phyloP scores from a whole-genome alignment of 1,139 yeast species.

The Candida sanyaensis region DNA sequence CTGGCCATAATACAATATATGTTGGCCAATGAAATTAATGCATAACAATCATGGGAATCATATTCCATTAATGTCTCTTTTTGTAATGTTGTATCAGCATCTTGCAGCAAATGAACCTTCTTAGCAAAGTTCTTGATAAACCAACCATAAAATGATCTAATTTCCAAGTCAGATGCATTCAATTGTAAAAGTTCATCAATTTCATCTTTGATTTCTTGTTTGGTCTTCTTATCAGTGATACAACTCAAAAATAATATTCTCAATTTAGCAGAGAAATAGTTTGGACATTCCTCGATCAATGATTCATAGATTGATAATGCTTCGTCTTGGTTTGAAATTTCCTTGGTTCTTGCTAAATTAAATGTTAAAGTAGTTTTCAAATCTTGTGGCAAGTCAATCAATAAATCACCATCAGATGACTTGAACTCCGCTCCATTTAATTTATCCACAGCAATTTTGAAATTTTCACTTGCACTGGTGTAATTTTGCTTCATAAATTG shows the following conservation, averaged over 20 bases:
- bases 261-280: conserved; percentile 75
- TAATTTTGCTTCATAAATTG: conserved; percentile 66
- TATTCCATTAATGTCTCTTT: conserved; percentile 80
- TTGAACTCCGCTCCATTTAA: conserved; percentile 20
- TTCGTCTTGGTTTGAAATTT: conserved; percentile 43
- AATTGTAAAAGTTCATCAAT: conserved; percentile 55
- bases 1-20: conserved; percentile 82
- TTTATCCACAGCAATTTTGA: conserved; percentile 49
- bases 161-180: conserved; percentile 69
- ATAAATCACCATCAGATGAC: conserved; percentile 27
- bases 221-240: conserved; percentile 29
- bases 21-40: conserved; percentile 87
- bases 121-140: conserved; percentile 65
- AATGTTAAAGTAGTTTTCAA: conserved; percentile 53
- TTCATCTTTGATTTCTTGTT: conserved; percentile 51
- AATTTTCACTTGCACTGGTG: conserved; percentile 40
- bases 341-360: conserved; percentile 66
- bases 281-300: conserved; percentile 62
- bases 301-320: conserved; percentile 57
- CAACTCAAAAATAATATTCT: conserved; percentile 62
- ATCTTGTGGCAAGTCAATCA: conserved; percentile 28
- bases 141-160: conserved; percentile 94
- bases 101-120: conserved; percentile 54
- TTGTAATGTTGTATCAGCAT: conserved; percentile 75
- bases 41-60: conserved; percentile 88